A percentile compares a stretch with the other conserved stretches of the same genome.
Evolutionary conservation across 129 eudicot genomes (phyloP).

Genomic region (Mikania micrantha): DNA sequence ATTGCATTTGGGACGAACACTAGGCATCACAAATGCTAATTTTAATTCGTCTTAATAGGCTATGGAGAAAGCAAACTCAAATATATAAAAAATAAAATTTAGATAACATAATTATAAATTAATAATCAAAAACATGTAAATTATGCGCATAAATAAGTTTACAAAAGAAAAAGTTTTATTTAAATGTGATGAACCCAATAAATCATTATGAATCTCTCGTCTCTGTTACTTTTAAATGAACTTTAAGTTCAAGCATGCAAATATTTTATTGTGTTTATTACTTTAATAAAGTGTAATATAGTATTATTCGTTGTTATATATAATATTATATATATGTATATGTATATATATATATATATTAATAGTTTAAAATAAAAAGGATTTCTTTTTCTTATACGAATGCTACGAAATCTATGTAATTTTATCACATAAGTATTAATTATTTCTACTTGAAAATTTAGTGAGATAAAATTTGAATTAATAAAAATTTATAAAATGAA

Average conservation of each 20-base stretch:
- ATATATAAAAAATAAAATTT: conserved; percentile 1
- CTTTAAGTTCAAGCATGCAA: conserved; percentile 29
- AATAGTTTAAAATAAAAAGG: too few relatives aligned
- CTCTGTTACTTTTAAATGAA: conserved; percentile 10
- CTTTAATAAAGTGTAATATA: conserved; percentile 12
- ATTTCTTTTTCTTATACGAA: too few relatives aligned
- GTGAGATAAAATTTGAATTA: too few relatives aligned
- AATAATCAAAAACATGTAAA: not conserved
- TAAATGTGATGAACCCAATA: conserved; percentile 24
- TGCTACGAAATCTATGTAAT: too few relatives aligned
- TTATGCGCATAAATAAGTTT: not conserved
- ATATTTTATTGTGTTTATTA: conserved; percentile 13
- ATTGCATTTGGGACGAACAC: conserved; percentile 19
- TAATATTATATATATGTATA: too few relatives aligned
- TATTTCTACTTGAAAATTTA: too few relatives aligned
- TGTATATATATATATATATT: too few relatives aligned
- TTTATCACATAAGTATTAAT: too few relatives aligned
- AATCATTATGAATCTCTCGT: conserved; percentile 30
- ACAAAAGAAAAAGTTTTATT: conserved; percentile 21
- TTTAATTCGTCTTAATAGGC: not conserved
- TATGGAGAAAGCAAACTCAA: conserved; percentile 18
- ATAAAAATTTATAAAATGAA: too few relatives aligned
- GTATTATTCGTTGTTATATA: too few relatives aligned
- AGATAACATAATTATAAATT: not conserved
- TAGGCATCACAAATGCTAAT: not conserved